Base-by-base conservation (phyloP, 306 rosid genomes). In the Cicer chorassanicum region DNA sequence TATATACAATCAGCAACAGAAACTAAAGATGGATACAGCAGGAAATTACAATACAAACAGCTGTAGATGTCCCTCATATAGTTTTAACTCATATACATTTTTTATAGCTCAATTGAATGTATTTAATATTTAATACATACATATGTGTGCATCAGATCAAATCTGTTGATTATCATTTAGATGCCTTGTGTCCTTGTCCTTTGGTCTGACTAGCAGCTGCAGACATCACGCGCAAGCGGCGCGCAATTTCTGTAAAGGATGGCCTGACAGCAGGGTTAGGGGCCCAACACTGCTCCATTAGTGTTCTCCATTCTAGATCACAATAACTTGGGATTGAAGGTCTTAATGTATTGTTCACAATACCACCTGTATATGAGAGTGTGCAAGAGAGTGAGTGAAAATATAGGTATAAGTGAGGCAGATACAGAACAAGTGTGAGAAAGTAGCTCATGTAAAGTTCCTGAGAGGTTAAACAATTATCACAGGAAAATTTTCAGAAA, bases 251-350 rank as follows among this genome's bases (percentile, higher is more conserved):
- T 2, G 98, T 89, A 87, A 93, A 93, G 9, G 92, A 88, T 61
- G 98, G 98, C 84, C 98, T 83, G n/a, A 41, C 87, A 5, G 86
- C 67, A 11, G 98, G 98, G 82, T 89, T 91, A 50, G 98, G 98
- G 7, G 96, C 97, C 98, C 98, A 93, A 80, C 98, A 93, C 87
- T 89, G 91, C 83, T 93, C 98, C 98, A 93, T 91, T 71, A 93
- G 85, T 53, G 73, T 80, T 76, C 86, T 84, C 98, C 98, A 93
- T 49, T 93, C 97, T 1, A 77, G 15, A 86, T 93, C 98, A 38
- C 98, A 93, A 49, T 77, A 79, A 73, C 90, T 84, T 4, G 98
- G 98, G 59, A 93, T 88, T 13, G 88, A 82, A 49, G 98, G 98
- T 84, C 98, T 91, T 83, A 93, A 72, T 43, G 94, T 88, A 86